These are phyloP conservation scores for Amanita pseudoporphyria DNA, from an alignment of 768 basidiomycete genomes.

Conservation along the genomic window DNA sequence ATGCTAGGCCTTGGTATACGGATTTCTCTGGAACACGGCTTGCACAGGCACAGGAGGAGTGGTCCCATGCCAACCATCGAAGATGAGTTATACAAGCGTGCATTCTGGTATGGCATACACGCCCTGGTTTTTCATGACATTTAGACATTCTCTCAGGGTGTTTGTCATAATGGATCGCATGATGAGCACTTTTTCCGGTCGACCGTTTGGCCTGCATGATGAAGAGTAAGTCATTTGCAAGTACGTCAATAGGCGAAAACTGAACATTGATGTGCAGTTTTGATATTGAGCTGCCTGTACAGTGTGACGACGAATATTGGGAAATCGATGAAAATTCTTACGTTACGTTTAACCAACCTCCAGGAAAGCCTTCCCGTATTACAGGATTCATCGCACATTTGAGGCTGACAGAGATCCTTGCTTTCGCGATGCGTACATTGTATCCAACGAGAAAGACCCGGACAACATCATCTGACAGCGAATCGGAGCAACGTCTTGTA, in stretches of 20 bases:
- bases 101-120: constrained; percentile 35
- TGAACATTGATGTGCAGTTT: constrained; percentile 28
- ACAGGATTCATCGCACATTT: constrained; percentile 44
- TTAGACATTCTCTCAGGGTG: constrained; percentile 15
- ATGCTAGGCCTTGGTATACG: constrained; percentile 49
- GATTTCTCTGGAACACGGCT: constrained; percentile 52
- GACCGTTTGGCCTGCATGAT: constrained; percentile 58
- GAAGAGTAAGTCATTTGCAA: constrained; percentile 47
- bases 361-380: constrained; percentile 42
- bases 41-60: constrained; percentile 40
- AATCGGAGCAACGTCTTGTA: constrained; percentile 48
- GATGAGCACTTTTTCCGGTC: constrained; percentile 44
- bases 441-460: constrained; percentile 34
- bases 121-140: not conserved
- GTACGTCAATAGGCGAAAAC: not conserved
- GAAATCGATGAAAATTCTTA: constrained; percentile 32
- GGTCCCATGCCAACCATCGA: constrained; percentile 26
- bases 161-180: constrained; percentile 24
- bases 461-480: constrained; percentile 30
- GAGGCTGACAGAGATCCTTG: constrained; percentile 54
- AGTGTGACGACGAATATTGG: constrained; percentile 43
- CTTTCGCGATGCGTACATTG: constrained; percentile 52
- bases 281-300: constrained; percentile 56
- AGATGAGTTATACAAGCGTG: constrained; percentile 52
- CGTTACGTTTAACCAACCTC: constrained; percentile 52